Evolutionary conservation across 2,329 filamentous ascomycete genomes (phyloP), one percentile per base, ranked within the genome.

Genomic region (Xylariaceae sp.): DNA sequence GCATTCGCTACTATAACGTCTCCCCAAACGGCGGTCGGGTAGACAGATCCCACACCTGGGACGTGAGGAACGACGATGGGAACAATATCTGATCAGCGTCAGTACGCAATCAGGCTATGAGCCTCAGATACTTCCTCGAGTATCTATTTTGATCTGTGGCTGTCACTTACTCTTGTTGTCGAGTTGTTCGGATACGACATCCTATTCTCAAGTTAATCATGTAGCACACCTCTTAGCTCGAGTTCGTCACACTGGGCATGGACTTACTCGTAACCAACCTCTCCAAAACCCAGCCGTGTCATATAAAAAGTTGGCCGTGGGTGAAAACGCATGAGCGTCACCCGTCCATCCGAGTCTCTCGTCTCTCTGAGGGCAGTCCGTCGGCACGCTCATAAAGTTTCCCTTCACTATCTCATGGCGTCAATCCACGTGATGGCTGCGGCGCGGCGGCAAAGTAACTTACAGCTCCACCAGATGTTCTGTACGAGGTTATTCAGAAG

Each of bases 321-420:
- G 72, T 1, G 69, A 67, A 53, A 80, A 80, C 3, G 74, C 69
- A 49, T 75, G 70, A 12, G 72, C 68, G 57, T 77, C 74, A 2
- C 76, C 76, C 0, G 74, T 77, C 76, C 76, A 79, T 0, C 77
- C 76, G 1, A 79, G 60, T 1, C 76, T 68, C 61, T 80, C 76
- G 47, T 80, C 77, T 18, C 77, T 67, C 55, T 78, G 75, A 1
- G 65, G 62, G 34, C 65, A 67, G 26, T 85, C 81, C 0, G 80
- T 84, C 0, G 80, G 80, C 0, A 84, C 66, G 0, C 73, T 75
- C 2, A 84, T 59, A 59, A 85, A 84, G 58, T 84, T 85, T 0
- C 80, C 80, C 26, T 74, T 73, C 75, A 83, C 60, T 62, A 12
- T 10, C 40, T 9, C 32, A n/a, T 15, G 4, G 8, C 15, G 18